Conservation (phyloP, 768 basidiomycete species). For the Leucogyrophana mollusca region DNA sequence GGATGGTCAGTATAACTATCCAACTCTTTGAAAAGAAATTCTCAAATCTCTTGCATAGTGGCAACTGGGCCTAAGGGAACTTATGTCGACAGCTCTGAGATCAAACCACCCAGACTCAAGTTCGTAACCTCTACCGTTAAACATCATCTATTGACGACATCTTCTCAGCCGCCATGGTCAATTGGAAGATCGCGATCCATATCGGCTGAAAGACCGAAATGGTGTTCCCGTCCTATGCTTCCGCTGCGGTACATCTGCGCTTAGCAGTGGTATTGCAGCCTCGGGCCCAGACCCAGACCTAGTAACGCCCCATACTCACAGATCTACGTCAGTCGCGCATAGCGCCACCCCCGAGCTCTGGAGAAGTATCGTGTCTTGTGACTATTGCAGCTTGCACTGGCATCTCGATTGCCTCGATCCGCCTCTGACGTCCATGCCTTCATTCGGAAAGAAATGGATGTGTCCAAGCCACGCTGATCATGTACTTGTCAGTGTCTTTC, state of each 20-base stretch:
- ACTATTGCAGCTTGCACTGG: conserved; percentile 94
- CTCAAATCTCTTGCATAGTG: conserved; percentile 44
- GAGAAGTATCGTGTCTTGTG: conserved; percentile 86
- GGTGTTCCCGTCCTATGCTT: conserved; percentile 87
- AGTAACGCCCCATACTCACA: conserved; percentile 38
- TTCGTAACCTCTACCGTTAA: conserved; percentile 38
- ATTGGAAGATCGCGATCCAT: conserved; percentile 87
- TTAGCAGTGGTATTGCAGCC: conserved; percentile 54
- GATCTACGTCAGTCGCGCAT: conserved; percentile 40
- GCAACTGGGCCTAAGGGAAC: conserved; percentile 74
- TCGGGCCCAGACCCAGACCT: conserved; percentile 50
- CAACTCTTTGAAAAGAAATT: not conserved
- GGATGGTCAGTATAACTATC: conserved; percentile 58
- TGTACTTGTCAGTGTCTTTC: conserved; percentile 58
- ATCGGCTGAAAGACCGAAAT: conserved; percentile 82
- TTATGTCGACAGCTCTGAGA: conserved; percentile 78
- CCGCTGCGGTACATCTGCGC: conserved; percentile 80
- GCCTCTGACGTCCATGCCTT: conserved; percentile 82
- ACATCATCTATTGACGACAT: not conserved
- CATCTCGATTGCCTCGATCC: conserved; percentile 96
- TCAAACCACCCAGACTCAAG: conserved; percentile 81
- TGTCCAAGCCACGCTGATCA: conserved; percentile 97
- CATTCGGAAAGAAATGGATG: conserved; percentile 95
- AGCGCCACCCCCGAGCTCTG: conserved; percentile 50
- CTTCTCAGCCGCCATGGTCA: conserved; percentile 74